Base-by-base conservation (phyloP, 768 basidiomycete species). In the Russula lepida region DNA sequence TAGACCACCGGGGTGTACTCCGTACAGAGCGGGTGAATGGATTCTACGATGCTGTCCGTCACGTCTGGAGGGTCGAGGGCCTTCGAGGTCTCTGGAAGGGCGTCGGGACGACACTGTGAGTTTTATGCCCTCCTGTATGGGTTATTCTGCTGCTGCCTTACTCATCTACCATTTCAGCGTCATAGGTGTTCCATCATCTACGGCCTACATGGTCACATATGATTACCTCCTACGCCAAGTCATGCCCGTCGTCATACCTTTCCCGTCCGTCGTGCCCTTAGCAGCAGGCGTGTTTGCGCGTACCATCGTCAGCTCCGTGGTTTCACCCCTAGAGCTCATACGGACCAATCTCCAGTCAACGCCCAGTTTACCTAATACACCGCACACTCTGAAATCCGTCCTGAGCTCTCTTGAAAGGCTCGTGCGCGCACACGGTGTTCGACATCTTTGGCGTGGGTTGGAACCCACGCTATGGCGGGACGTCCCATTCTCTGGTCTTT, bases 381-480 rank as follows among this genome's bases (percentile, higher is more conserved):
- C 91, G 25, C 83, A 91, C 69, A 92, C 89, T 0, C 82, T 93
- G 35, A 78, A 82, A 46, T 89, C 88, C 46, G 88, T 90, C 12
- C 77, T 94, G 23, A 58, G 74, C 41, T 83, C 86, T 4, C 76
- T 95, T 60, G 79, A 80, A 0, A 70, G 66, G 0, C 73, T 90
- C 12, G 85, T 89, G 12, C 79, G 78, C 27, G 69, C 75, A 35
- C 77, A 88, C 47, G 95, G 95, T 6, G 66, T 85, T 6, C 72
- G 76, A 11, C 86, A 82, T 52, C 79, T 98, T 28, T 99, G 93
- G 92, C 80, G 92, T 56, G 97, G 97, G 0, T 78, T 99, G 8
- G 89, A 89, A 0, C 83, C 95, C 2, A 95, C 93, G 5, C 77
- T 99, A 9, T 98, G 94, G 94, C 82, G 97, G 53, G 97, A 99